These are phyloP conservation scores for Fusarium mangiferae DNA, from an alignment of 2,329 filamentous ascomycete genomes.

Conservation along the genomic window DNA sequence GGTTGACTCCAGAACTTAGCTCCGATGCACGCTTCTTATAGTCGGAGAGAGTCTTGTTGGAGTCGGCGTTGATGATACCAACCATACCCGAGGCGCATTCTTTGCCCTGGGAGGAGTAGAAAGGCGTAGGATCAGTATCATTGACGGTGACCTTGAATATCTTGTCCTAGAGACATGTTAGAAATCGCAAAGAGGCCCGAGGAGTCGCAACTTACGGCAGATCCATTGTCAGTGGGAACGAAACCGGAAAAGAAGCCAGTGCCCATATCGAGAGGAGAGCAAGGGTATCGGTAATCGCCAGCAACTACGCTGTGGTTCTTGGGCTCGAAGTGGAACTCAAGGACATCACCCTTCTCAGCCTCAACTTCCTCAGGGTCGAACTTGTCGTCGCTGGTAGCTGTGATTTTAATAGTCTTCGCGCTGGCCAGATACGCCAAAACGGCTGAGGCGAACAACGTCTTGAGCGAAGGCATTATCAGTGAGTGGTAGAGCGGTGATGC, in stretches of 20 bases:
- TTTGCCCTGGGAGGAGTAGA: constrained; percentile 53
- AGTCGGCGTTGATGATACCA: constrained; percentile 51
- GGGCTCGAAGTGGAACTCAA: constrained; percentile 52
- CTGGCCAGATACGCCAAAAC: constrained; percentile 41
- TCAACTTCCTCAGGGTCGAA: constrained; percentile 49
- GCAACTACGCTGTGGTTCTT: constrained; percentile 53
- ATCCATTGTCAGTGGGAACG: constrained; percentile 42
- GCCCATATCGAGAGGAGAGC: constrained; percentile 46
- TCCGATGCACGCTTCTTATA: constrained; percentile 47
- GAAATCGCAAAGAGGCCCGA: not conserved
- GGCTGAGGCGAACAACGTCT: constrained; percentile 38
- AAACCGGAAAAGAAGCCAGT: constrained; percentile 54
- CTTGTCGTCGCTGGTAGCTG: constrained; percentile 46
- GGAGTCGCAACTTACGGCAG: constrained; percentile 40
- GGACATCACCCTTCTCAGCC: constrained; percentile 48
- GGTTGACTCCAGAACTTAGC: constrained; percentile 43
- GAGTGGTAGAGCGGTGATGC: not conserved
- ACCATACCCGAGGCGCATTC: constrained; percentile 54
- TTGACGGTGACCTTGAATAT: constrained; percentile 50
- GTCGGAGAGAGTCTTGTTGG: constrained; percentile 44
- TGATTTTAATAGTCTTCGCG: constrained; percentile 50
- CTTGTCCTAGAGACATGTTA: constrained; percentile 43
- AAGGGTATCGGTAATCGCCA: constrained; percentile 51
- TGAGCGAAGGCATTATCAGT: constrained; percentile 46
- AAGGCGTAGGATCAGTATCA: constrained; percentile 48